phyloP scores from a whole-genome alignment of 768 basidiomycete species.

The Ramaria rubella region DNA sequence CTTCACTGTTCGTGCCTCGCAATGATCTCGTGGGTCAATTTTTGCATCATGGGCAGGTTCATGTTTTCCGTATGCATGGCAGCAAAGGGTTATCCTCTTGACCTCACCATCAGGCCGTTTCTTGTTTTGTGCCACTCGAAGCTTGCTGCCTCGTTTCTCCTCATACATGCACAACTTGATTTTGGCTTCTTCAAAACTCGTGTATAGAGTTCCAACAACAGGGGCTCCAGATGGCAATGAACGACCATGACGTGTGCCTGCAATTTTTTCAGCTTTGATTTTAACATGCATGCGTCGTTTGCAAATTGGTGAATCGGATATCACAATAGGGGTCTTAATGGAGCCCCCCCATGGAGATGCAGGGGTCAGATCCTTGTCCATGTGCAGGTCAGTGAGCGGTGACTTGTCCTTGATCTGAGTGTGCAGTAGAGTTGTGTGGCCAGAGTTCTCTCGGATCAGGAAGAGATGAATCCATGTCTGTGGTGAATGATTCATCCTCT shows the following conservation, averaged over 20 bases:
- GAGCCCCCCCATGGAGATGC: neutral
- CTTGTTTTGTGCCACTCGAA: no score
- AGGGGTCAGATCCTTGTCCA: neutral
- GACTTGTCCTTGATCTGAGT: no score
- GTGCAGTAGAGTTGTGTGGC: no score
- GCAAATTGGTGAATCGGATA: neutral
- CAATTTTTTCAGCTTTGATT: neutral
- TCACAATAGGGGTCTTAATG: no score
- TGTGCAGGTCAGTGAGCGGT: no score
- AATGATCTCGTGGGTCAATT: conserved; percentile 19
- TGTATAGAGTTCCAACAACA: neutral
- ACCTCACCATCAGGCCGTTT: neutral
- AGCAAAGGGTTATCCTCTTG: conserved; percentile 17
- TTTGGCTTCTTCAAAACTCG: no score
- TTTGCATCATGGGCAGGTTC: conserved; percentile 9
- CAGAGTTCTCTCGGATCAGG: no score
- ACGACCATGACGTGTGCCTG: neutral
- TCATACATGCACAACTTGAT: neutral
- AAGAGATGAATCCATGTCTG: no score
- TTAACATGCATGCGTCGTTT: neutral
- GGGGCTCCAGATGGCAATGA: neutral
- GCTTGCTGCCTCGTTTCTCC: neutral
- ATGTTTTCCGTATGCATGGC: conserved; percentile 16
- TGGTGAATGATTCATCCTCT: no score
- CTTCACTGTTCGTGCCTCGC: conserved; percentile 16